Base-by-base conservation (phyloP, 148 eudicot species). In the Rhododendron griersonianum region DNA sequence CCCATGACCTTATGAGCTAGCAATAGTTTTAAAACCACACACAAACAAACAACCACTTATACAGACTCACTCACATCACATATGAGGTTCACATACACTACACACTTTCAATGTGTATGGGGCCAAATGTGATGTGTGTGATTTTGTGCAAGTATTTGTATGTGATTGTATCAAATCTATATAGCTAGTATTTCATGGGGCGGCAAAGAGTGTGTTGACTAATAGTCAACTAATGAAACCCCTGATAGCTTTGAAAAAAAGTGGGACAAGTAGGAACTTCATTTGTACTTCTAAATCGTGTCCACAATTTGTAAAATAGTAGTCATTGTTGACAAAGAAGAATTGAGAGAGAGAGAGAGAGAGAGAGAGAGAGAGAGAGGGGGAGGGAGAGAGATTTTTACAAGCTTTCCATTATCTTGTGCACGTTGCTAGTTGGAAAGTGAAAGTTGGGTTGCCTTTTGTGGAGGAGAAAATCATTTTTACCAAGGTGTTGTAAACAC, bases 361-460 rank as follows among this genome's bases (percentile, higher is more conserved):
- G 45, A 10, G 45, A 57, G 48, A 57, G 48, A 57, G 8, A 33
- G 81, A n/a, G 84, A 18, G 45, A 10, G 45, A 57, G 48, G 35
- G 37, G 2, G 37, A 55, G 7, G 18, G 47, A 55, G n/a, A 50
- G 61, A 51, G 28, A 23, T 23, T 41, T 41, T 9, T 6, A 13
- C 18, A 33, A 41, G 41, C 59, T 45, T 83, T 69, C 78, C 85
- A 83, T 50, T 83, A 45, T 67, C 57, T 67, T 57, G 47, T 59
- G 48, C 77, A 65, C 45, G 19, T 67, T 45, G 35, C 69, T 45
- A 18, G 39, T 48, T 65, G 73, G 85, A 45, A 45, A 65, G 11
- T 2, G 45, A 65, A 45, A 83, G 78, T 11, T 15, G 21, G 41
- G 6, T 69, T 33, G 50, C 7, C 45, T 41, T 5, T 41, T 41